Evolutionary conservation across 805 yeast species (phyloP), one percentile per base, ranked within the genome.

Genomic region (Citeromyces nyonsensis): DNA sequence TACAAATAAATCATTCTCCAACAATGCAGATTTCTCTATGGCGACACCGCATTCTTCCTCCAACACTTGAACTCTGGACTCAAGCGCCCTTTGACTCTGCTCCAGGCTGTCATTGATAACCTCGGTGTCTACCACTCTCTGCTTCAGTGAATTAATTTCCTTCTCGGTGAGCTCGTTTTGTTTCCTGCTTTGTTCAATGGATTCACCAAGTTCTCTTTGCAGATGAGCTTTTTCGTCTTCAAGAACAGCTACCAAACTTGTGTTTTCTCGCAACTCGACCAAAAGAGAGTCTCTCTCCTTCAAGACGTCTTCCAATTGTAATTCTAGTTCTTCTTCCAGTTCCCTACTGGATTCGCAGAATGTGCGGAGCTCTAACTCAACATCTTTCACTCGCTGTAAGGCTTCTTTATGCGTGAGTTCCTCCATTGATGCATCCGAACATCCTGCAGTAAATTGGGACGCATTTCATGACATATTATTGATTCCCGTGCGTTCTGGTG

Each of bases 311-410:
- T 49, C 51, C 13, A 62, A 46, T 35, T 62, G 68, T n/a, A 51
- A 55, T 36, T 62, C 68, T 28, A 61, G 46, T 1, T 63, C 65
- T 31, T 48, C 59, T 35, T 63, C 69, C 24, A 62, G 44, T 29
- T 61, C 68, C 33, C 51, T 57, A 35, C 62, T 56, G 4, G 63
- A 56, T 26, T 56, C 62, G 36, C 59, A 65, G 37, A 61, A 62
- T 36, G 61, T 67, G 14, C 40, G 35, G 15, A 59, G 44, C 33
- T 58, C 64, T 13, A 38, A 42, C 35, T 61, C 66, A 11, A 61
- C 47, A 30, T 55, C 59, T 5, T 52, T 22, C 27, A 59, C 47
- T 27, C 56, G 47, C 28, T 42, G 43, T n/a, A 47, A 33, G 4
- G 50, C 36, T 31, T 48, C 47, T 9, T 44, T 49, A 33, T 43